A percentile compares a stretch with the other conserved stretches of the same genome.
Evolutionary conservation across 768 basidiomycete species (phyloP).

Genomic region (Leccinum arenicola): DNA sequence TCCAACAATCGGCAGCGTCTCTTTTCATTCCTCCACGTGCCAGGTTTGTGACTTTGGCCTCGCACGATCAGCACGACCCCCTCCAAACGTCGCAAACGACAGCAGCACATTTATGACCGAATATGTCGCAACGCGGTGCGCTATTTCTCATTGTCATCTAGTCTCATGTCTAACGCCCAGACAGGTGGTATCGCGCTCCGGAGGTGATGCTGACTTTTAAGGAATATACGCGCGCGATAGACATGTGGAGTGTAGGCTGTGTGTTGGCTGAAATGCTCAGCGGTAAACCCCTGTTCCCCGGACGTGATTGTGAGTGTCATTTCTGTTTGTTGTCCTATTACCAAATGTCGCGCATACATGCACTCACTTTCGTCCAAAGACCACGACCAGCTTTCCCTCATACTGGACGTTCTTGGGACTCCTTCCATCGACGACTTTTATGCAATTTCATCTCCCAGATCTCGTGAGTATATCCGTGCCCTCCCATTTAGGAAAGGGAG

Average conservation of each 20-base stretch:
- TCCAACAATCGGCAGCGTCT: slow-evolving; percentile 1
- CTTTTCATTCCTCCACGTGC: slow-evolving; percentile 1
- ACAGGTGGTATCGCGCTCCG: slow-evolving; percentile 94
- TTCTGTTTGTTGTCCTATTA: background rate
- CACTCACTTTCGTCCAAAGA: slow-evolving; percentile 41
- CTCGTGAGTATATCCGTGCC: slow-evolving; percentile 85
- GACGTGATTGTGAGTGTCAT: slow-evolving; percentile 69
- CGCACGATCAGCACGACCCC: slow-evolving; percentile 73
- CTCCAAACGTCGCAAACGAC: slow-evolving; percentile 69
- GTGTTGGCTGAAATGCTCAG: slow-evolving; percentile 89
- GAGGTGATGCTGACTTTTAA: slow-evolving; percentile 99
- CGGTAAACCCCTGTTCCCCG: slow-evolving; percentile 92
- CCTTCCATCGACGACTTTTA: slow-evolving; percentile 93
- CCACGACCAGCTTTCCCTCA: slow-evolving; percentile 90
- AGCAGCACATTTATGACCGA: slow-evolving; percentile 85
- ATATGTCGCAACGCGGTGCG: slow-evolving; percentile 90
- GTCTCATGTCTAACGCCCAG: slow-evolving; percentile 2
- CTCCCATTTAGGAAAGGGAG: slow-evolving; percentile 83
- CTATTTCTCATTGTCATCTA: background rate
- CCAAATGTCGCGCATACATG: background rate
- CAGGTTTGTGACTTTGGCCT: slow-evolving; percentile 88
- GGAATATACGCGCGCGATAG: slow-evolving; percentile 87
- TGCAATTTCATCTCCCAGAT: slow-evolving; percentile 76
- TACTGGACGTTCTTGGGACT: slow-evolving; percentile 92
- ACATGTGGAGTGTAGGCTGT: slow-evolving; percentile 86